phyloP scores from a whole-genome alignment of 2,329 filamentous ascomycete species.

The Cadophora gregata region DNA sequence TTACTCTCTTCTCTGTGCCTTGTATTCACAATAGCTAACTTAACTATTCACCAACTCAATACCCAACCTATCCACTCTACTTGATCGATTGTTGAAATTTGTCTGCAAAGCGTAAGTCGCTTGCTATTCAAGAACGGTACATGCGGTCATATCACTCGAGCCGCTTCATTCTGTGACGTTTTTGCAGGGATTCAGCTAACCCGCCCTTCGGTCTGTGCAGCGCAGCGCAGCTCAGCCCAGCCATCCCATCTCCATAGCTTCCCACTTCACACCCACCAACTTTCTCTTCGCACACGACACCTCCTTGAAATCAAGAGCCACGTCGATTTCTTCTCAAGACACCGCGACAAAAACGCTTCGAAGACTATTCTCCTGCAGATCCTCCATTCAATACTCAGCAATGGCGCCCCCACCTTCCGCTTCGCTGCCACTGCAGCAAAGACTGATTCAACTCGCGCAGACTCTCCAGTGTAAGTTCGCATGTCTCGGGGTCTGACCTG shows the following conservation, averaged over 20 bases:
- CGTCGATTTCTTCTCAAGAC: constrained; percentile 5
- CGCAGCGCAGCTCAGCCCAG: background rate
- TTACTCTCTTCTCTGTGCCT: no score
- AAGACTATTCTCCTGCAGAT: constrained; percentile 2
- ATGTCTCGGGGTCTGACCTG: constrained; percentile 14
- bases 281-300: constrained; percentile 30
- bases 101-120: background rate
- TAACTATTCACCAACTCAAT: background rate
- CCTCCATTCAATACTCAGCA: constrained; percentile 24
- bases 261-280: constrained; percentile 23
- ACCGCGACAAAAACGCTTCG: background rate
- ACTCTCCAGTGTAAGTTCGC: constrained; percentile 83
- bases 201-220: constrained; percentile 2
- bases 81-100: constrained; percentile 9
- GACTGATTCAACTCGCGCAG: constrained; percentile 79
- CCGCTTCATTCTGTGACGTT: constrained; percentile 6
- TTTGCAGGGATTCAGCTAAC: constrained; percentile 22
- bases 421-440: constrained; percentile 48
- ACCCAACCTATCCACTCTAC: no score
- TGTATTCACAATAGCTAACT: background rate
- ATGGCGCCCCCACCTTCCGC: constrained; percentile 45
- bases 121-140: background rate
- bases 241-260: constrained; percentile 29
- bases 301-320: constrained; percentile 9
- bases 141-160: constrained; percentile 1